Evolutionary conservation across 2,329 filamentous ascomycete species (phyloP).

Genomic region (Plectosphaerella sp.): DNA sequence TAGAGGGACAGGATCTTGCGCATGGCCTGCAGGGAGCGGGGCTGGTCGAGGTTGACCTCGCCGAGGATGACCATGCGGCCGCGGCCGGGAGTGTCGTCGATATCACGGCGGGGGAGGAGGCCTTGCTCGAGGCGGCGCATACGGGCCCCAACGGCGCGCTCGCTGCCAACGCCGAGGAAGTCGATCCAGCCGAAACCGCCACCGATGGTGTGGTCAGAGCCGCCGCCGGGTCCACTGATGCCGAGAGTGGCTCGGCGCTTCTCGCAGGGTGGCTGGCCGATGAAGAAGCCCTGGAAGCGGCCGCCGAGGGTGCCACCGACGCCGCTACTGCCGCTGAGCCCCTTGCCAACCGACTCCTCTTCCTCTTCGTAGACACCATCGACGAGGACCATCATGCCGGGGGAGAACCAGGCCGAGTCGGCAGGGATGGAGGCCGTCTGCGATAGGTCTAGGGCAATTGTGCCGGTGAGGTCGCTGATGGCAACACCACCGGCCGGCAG

Average conservation of each 20-base stretch:
- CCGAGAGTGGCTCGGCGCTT: conserved; percentile 76
- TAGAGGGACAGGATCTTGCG: conserved; percentile 75
- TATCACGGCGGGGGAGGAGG: conserved; percentile 45
- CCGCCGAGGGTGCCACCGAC: conserved; percentile 91
- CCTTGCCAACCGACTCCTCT: conserved; percentile 64
- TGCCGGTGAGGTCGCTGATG: conserved; percentile 82
- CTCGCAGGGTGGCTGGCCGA: conserved; percentile 89
- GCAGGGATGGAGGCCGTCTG: conserved; percentile 79
- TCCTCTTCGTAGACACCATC: conserved; percentile 98
- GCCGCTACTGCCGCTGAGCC: conserved; percentile 71
- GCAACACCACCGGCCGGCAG: conserved; percentile 78
- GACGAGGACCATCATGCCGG: conserved; percentile 92
- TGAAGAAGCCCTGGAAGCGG: conserved; percentile 82
- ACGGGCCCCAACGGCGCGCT: conserved; percentile 73
- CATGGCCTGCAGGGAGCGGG: conserved; percentile 75
- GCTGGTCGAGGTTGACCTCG: conserved; percentile 82
- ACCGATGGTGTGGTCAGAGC: conserved; percentile 58
- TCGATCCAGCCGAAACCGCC: conserved; percentile 96
- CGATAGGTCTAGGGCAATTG: conserved; percentile 76
- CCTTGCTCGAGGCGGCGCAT: conserved; percentile 79
- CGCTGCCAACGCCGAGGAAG: conserved; percentile 86
- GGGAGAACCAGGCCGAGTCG: conserved; percentile 85
- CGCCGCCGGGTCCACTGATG: conserved; percentile 55
- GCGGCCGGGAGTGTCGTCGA: conserved; percentile 31
- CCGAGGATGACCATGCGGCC: conserved; percentile 70